Evolutionary conservation across 2,329 filamentous ascomycete species (phyloP), one percentile per base, ranked within the genome.

Genomic region (Neofusicoccum sp.): DNA sequence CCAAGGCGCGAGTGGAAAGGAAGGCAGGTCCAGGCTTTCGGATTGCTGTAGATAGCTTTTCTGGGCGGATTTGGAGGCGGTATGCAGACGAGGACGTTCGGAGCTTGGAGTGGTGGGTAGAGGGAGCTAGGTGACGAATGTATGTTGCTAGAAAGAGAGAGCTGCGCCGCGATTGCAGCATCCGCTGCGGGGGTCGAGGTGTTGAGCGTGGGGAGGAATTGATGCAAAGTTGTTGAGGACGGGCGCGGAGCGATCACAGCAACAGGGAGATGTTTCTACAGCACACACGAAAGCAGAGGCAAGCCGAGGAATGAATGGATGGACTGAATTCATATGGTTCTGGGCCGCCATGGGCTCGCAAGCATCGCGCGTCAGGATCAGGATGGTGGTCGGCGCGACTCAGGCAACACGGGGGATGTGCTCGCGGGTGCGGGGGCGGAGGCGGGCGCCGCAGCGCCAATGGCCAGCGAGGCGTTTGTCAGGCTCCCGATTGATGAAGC

Each of bases 21-120:
- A 34, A 58, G 39, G 41, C 41, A 6, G 12, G 39, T 22, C 36
- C n/a, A 37, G 33, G 48, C 49, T 54, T 45, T 62, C 37, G 37
- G 16, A 34, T 43, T 44, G 47, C 49, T 62, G 59, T 62, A 62
- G 39, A 62, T 62, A 62, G 59, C 59, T 62, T 62, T 22, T 62
- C 31, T 45, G 39, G 59, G 39, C 31, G 41, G 54, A 11, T 16
- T 36, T 37, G 54, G 45, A 16, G 45, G 16, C 41, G 28, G 14
- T 54, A 29, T 12, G 39, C n/a, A 44, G 39, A 29, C 29, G 48
- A 62, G 59, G 28, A 58, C n/a, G n/a, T 58, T 58, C 41, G n/a
- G 59, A 28, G 47, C 31, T 43, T 8, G 48, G 36, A 31, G 11
- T 43, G 16, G 49, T 12, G 48, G 49, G 29, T 45, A 62, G 48